Conservation (phyloP, 345 rosid genomes). For the Viola odorata region DNA sequence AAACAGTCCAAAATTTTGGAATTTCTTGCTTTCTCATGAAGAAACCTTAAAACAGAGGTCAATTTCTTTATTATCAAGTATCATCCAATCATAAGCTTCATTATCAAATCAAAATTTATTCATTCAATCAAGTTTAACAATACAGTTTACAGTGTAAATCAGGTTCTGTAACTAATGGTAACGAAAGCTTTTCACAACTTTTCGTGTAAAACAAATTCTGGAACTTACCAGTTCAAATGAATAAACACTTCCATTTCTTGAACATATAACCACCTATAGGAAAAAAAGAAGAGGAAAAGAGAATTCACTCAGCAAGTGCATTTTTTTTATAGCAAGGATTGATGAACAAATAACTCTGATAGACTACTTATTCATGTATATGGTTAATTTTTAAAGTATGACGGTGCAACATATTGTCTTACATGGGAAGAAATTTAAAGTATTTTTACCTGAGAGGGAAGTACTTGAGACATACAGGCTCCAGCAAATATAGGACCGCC, state of each 20-base stretch:
- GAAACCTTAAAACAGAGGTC: no score
- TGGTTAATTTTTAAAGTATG: background rate
- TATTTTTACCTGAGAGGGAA: constrained; percentile 70
- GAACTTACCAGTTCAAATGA: constrained; percentile 58
- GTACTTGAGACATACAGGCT: constrained; percentile 54
- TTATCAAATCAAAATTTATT: no score
- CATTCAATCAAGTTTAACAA: no score
- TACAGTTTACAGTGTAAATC: background rate
- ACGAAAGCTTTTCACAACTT: constrained; percentile 3
- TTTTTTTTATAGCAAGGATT: background rate
- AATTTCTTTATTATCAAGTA: no score
- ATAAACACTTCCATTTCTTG: constrained; percentile 74
- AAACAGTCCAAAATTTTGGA: no score
- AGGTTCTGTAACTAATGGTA: background rate
- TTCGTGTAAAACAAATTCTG: background rate
- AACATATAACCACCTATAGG: constrained; percentile 74
- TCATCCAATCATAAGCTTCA: no score
- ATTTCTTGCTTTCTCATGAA: no score
- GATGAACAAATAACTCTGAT: no score
- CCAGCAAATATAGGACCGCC: constrained; percentile 95
- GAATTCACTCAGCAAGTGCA: background rate
- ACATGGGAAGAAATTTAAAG: no score
- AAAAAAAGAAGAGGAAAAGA: background rate
- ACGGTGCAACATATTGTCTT: background rate
- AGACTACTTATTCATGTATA: background rate